A percentile compares a stretch with the other conserved stretches of the same genome.
Conservation (phyloP, 2,329 filamentous ascomycete species). For the Alternaria triticina region DNA sequence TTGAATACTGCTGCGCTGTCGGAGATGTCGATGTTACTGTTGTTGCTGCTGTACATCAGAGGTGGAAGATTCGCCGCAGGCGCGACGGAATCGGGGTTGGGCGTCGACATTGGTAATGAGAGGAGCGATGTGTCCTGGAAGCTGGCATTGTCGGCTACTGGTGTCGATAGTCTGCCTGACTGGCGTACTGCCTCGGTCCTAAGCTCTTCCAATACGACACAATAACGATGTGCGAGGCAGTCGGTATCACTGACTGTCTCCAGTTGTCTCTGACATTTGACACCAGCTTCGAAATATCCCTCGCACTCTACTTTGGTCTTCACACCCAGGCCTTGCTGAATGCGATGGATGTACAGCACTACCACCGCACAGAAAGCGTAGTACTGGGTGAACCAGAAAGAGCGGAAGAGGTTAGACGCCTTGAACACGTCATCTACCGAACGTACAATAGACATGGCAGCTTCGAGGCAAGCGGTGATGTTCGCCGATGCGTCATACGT, state of each 20-base stretch:
- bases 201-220: constrained; percentile 61
- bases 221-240: constrained; percentile 54
- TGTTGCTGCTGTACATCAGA: background rate
- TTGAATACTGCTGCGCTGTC: constrained; percentile 20
- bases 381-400: constrained; percentile 62
- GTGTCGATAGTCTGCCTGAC: constrained; percentile 15
- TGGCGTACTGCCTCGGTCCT: constrained; percentile 50
- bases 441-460: constrained; percentile 55
- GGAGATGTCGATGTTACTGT: constrained; percentile 26
- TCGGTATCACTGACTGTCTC: constrained; percentile 40
- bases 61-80: constrained; percentile 16
- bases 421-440: constrained; percentile 53
- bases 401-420: constrained; percentile 53
- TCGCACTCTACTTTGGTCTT: constrained; percentile 58
- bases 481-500: constrained; percentile 36
- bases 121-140: background rate
- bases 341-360: constrained; percentile 62
- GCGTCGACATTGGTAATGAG: background rate
- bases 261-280: constrained; percentile 52
- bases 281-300: constrained; percentile 51
- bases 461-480: constrained; percentile 55
- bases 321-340: constrained; percentile 55
- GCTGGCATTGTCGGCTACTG: background rate
- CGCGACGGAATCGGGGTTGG: background rate
- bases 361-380: constrained; percentile 62